phyloP scores from a whole-genome alignment of 73 alveolate species.

The Paramecium caudatum region DNA sequence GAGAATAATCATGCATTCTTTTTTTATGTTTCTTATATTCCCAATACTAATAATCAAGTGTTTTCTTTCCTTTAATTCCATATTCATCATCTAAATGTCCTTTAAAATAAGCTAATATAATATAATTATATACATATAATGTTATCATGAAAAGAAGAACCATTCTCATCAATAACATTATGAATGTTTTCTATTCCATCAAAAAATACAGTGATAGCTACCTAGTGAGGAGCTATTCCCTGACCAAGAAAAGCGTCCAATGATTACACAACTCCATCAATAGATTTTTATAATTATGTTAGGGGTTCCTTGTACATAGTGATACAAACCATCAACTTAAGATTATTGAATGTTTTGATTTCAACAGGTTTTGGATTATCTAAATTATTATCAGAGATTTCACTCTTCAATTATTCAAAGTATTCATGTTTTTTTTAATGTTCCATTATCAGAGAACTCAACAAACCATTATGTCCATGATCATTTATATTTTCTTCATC shows the following conservation, averaged over 20 bases:
- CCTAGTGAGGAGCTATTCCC: constrained; percentile 37
- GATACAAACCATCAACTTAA: neutral
- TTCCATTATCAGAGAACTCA: neutral
- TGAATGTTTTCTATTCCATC: constrained; percentile 64
- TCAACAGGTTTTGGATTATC: neutral
- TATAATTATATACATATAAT: constrained; percentile 23
- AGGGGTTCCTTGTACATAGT: constrained; percentile 3
- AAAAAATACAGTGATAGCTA: constrained; percentile 9
- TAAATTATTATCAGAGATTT: neutral
- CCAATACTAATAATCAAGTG: constrained; percentile 15
- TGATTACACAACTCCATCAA: constrained; percentile 1
- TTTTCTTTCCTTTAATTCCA: neutral
- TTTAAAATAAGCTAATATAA: constrained; percentile 48
- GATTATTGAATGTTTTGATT: neutral
- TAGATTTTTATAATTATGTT: neutral
- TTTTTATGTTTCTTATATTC: constrained; percentile 41
- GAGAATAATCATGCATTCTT: neutral
- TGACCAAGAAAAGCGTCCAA: neutral
- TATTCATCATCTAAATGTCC: neutral
- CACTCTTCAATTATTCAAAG: neutral
- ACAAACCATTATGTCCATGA: constrained; percentile 18
- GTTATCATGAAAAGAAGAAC: constrained; percentile 7
- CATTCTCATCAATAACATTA: constrained; percentile 46
- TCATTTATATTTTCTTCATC: neutral
- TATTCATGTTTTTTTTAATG: neutral